phyloP scores from a whole-genome alignment of 106 monocot species.

The Triglochin maritima region DNA sequence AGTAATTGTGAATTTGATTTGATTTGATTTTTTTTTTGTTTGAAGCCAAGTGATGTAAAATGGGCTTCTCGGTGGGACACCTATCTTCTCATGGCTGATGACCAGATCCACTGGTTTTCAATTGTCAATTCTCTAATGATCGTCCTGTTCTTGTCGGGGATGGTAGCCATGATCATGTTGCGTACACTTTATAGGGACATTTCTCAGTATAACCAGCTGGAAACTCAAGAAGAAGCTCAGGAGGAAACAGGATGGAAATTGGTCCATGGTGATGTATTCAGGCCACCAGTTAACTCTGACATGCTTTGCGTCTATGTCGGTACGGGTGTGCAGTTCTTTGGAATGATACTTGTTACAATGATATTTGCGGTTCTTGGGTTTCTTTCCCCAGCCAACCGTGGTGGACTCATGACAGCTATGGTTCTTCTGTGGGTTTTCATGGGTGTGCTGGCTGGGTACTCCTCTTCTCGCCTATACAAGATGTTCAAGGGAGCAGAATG shows the following conservation, averaged over 20 bases:
- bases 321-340: constrained; percentile 89
- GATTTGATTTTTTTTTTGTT: neutral
- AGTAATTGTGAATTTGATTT: neutral
- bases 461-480: constrained; percentile 75
- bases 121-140: constrained; percentile 98
- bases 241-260: constrained; percentile 99
- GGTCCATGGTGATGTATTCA: constrained; percentile 92
- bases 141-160: constrained; percentile 93
- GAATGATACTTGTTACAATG: constrained; percentile 95
- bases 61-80: constrained; percentile 98
- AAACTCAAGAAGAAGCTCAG: constrained; percentile 95
- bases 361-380: constrained; percentile 87
- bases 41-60: constrained; percentile 81
- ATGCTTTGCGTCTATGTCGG: constrained; percentile 89
- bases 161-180: constrained; percentile 99
- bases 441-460: constrained; percentile 89
- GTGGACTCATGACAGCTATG: constrained; percentile 97
- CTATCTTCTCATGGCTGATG: constrained; percentile 83
- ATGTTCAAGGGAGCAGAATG: constrained; percentile 88
- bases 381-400: constrained; percentile 90
- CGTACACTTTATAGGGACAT: constrained; percentile 84
- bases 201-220: constrained; percentile 93
- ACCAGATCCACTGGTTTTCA: constrained; percentile 99
- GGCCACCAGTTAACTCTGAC: constrained; percentile 74
- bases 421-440: constrained; percentile 94